These are phyloP conservation scores for Flaveria brownii DNA, from an alignment of 129 eudicot genomes.

Conservation along the genomic window DNA sequence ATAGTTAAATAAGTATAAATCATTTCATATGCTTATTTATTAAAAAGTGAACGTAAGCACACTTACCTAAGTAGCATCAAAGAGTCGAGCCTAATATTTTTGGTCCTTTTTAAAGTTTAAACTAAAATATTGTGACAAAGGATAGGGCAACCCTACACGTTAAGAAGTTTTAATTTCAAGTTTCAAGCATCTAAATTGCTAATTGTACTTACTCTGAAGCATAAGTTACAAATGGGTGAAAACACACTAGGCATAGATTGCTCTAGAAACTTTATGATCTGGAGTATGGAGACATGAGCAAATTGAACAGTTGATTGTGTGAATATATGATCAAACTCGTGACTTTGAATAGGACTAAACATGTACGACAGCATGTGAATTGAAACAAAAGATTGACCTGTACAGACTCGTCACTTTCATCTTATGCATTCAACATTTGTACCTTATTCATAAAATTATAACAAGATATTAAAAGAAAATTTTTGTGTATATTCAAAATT, in stretches of 20 bases:
- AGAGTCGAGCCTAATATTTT: no score
- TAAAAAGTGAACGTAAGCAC: no score
- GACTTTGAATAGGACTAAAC: slow-evolving; percentile 13
- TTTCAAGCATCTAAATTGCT: background rate
- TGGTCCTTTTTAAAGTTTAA: background rate
- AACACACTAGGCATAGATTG: slow-evolving; percentile 8
- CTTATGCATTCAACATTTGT: no score
- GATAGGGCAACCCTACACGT: slow-evolving; percentile 5
- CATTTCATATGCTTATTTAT: no score
- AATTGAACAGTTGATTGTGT: background rate
- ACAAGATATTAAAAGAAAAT: no score
- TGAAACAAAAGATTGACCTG: background rate
- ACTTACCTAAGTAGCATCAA: no score
- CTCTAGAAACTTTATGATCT: slow-evolving; percentile 12
- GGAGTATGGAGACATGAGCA: background rate
- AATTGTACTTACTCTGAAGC: slow-evolving; percentile 1
- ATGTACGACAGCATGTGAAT: slow-evolving; percentile 9
- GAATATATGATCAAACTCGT: background rate
- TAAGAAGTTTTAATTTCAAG: background rate
- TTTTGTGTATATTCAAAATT: no score
- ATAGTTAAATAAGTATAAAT: no score
- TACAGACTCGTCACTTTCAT: background rate
- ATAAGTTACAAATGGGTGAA: slow-evolving; percentile 10
- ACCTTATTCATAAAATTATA: no score
- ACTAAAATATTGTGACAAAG: slow-evolving; percentile 4